Evolutionary conservation across 2,329 filamentous ascomycete genomes (phyloP), one percentile per base, ranked within the genome.

Genomic region (Fusarium ramigenum): DNA sequence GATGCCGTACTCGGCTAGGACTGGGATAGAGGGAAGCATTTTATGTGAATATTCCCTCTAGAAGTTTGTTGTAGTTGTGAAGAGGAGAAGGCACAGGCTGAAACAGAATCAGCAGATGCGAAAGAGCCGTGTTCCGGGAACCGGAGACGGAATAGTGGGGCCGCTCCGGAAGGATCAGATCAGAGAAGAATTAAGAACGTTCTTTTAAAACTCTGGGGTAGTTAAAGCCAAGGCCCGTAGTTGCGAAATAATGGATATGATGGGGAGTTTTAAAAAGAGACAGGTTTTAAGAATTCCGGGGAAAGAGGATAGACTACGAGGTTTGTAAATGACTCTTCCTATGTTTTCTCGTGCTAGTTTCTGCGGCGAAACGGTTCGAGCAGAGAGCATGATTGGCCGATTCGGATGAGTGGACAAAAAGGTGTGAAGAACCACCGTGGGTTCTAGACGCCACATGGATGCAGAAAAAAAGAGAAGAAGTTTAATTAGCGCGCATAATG

Each of bases 1-100:
- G 82, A 95, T 90, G 83, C 93, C 93, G 84, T 97, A 97, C 82
- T 97, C 92, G 81, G 90, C 87, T 65, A 93, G 87, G 52, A 83
- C 79, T 32, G 91, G 91, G 67, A 93, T 84, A 50, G 89, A 86
- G 71, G 88, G 88, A 79, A 90, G 83, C 90, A 90, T 72, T 32
- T 19, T 65, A 12, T 14, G 6, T 7, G 11, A 19, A 23, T 2
- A 14, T 47, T 42, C 39, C 25, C 34, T 46, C 34, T 32, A 4
- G 19, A 40, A 44, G 25, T 21, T 42, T 49, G 25, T 4, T 40
- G n/a, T 14, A 23, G 67, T 34, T 47, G 37, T 36, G 28, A 40
- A 32, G 50, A 62, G 50, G 30, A 70, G 53, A 70, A 49, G 54
- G 32, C 23, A 43, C 14, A 28, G 23, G 63, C 47, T 63, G 44